Evolutionary conservation across 495 filamentous ascomycete genomes (phyloP), one percentile per base, ranked within the genome.

Genomic region (Neurospora discreta): DNA sequence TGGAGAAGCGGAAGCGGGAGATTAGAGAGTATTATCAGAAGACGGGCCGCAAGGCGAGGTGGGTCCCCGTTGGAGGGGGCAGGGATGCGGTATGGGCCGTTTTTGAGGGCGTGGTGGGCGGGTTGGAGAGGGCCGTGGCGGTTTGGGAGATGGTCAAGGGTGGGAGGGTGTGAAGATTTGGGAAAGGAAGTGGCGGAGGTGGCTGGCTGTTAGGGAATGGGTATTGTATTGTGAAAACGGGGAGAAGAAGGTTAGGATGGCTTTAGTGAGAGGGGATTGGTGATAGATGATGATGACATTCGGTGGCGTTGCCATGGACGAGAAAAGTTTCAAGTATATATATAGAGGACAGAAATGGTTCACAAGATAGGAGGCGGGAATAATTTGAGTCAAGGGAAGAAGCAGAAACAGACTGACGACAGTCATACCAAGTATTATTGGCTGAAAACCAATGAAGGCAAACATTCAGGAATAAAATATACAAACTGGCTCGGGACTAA

Each of bases 31-130:
- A 89, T 68, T 89, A 87, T 68, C 82, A 90, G 74, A 84, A 84
- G 72, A 96, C 93, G 10, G 90, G 90, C 6, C 89, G 87, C 74
- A 92, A 89, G 82, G 78, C 88, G 20, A 87, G 85, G 70, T 84
- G 90, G 73, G 90, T 91, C 77, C 80, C 88, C 26, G 87, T 89
- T 23, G 87, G 85, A 8, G 95, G 95, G 1, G 95, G 95, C 1
- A 85, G 84, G 73, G 88, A 90, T 75, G 90, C 89, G 5, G 94
- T 97, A 0, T 86, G 89, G 68, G 87, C 88, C 78, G 84, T 97
- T 73, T 84, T 97, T 75, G 88, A 85, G 41, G 91, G 91, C 10
- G 92, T 91, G 18, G 79, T 92, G 16, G 82, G 82, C 71, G 89
- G 92, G 1, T 78, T 97, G 70, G 84, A 89, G 44, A 81, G 84